These are phyloP conservation scores for Trichomonas gallinae DNA, from an alignment of 208 protist species.

Conservation along the genomic window DNA sequence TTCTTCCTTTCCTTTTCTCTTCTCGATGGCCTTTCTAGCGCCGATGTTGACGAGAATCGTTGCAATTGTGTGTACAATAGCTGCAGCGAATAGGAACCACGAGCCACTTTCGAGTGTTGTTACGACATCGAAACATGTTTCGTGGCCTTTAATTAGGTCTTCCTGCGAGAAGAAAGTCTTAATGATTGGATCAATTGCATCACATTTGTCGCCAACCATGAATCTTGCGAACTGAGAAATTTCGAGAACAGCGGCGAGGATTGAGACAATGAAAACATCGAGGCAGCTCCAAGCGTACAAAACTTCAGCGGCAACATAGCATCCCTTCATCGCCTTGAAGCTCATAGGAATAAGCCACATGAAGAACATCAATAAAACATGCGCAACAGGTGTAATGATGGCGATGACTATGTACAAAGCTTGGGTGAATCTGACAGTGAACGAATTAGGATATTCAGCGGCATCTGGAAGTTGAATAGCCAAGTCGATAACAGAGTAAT, in stretches of 20 bases:
- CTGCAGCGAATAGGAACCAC: background rate
- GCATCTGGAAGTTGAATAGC: background rate
- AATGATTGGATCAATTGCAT: conserved; percentile 45
- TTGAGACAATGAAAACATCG: conserved; percentile 65
- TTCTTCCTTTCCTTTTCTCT: background rate
- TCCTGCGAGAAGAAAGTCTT: background rate
- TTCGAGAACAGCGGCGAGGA: conserved; percentile 64
- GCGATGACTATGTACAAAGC: conserved; percentile 39
- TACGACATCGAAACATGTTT: background rate
- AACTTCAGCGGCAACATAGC: conserved; percentile 46
- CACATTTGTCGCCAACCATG: conserved; percentile 55
- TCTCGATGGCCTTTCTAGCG: conserved; percentile 42
- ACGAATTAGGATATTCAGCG: background rate
- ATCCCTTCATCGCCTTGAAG: conserved; percentile 18
- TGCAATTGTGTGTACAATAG: background rate
- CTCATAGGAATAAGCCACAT: conserved; percentile 51
- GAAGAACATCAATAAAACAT: conserved; percentile 41
- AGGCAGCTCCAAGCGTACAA: conserved; percentile 67
- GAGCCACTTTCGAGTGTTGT: background rate
- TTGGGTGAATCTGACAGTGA: conserved; percentile 38
- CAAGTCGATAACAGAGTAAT: background rate
- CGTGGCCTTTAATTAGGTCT: background rate
- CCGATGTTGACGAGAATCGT: background rate
- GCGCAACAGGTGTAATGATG: conserved; percentile 44
- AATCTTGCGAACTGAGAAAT: conserved; percentile 67